phyloP scores from a whole-genome alignment of 208 protist species.

The Acanthamoeba sp. region DNA sequence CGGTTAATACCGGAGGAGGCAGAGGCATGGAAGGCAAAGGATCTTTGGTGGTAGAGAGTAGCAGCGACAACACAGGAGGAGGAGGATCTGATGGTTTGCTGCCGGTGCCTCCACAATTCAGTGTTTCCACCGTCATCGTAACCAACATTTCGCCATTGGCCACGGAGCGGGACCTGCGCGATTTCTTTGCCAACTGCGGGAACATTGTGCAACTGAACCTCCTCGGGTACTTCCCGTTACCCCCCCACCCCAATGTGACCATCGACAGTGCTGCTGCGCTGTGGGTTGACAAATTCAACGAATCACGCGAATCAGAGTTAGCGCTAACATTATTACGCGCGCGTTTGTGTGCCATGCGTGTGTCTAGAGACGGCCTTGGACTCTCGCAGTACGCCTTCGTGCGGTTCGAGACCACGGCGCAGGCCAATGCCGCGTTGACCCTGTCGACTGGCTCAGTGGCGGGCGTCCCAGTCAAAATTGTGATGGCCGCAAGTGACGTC shows the following conservation, averaged over 20 bases:
- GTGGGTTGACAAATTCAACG: no score
- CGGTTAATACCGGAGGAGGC: not conserved
- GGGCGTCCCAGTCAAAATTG: slow-evolving; percentile 21
- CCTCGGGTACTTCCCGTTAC: not conserved
- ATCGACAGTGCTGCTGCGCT: no score
- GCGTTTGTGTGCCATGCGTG: no score
- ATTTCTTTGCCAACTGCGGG: slow-evolving; percentile 26
- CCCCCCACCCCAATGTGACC: no score
- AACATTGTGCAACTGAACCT: slow-evolving; percentile 8
- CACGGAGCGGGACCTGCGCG: not conserved
- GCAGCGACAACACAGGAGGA: no score
- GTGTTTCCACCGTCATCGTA: slow-evolving; percentile 9
- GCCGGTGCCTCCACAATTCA: slow-evolving; percentile 26
- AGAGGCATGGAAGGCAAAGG: not conserved
- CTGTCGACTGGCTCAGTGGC: not conserved
- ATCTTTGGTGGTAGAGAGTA: no score
- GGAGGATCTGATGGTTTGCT: not conserved
- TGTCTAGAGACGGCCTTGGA: not conserved
- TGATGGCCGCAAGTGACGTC: slow-evolving; percentile 46
- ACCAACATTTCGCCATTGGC: slow-evolving; percentile 41
- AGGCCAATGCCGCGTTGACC: slow-evolving; percentile 4
- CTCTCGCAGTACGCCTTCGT: slow-evolving; percentile 38
- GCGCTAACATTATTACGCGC: no score
- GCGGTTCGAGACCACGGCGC: slow-evolving; percentile 29
- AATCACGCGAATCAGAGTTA: no score